A percentile compares a stretch with the other conserved stretches of the same genome.
These are phyloP conservation scores for Wallacemonas collosoma DNA, from an alignment of 208 protist genomes.

Conservation along the genomic window DNA sequence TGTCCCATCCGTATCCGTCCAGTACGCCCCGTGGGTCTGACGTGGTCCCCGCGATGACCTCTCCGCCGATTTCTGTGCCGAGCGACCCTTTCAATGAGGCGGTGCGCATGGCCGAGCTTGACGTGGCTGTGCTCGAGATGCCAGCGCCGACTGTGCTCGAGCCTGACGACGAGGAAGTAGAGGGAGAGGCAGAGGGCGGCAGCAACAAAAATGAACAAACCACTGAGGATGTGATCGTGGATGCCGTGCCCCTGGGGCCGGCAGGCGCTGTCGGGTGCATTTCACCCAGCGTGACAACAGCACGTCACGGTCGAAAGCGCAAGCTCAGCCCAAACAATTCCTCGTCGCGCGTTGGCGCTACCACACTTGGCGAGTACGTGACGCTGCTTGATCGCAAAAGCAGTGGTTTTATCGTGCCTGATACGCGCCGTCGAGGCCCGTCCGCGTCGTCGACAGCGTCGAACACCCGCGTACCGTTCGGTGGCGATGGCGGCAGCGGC, in stretches of 20 bases:
- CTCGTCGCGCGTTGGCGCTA: not conserved
- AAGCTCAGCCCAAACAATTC: not conserved
- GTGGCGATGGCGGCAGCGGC: not conserved
- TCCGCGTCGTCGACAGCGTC: not conserved
- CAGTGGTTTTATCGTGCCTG: constrained; percentile 9
- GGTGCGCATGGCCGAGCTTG: too few species aligned
- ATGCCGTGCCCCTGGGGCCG: constrained; percentile 1
- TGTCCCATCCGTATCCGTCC: too few species aligned
- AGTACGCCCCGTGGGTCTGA: not conserved
- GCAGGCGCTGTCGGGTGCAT: too few species aligned
- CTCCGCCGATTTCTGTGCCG: not conserved
- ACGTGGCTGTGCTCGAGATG: not conserved
- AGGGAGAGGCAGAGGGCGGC: not conserved
- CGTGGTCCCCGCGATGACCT: not conserved
- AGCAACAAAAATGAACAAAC: not conserved
- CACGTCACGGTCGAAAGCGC: constrained; percentile 2
- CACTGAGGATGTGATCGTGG: not conserved
- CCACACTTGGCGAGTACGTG: constrained; percentile 7
- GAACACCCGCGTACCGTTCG: not conserved
- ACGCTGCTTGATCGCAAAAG: not conserved
- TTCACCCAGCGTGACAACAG: not conserved
- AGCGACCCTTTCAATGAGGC: not conserved
- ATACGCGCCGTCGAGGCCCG: not conserved
- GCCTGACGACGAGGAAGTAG: not conserved
- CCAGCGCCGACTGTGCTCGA: constrained; percentile 1